phyloP scores from a whole-genome alignment of 805 yeast species.

The Candida saitoana region DNA sequence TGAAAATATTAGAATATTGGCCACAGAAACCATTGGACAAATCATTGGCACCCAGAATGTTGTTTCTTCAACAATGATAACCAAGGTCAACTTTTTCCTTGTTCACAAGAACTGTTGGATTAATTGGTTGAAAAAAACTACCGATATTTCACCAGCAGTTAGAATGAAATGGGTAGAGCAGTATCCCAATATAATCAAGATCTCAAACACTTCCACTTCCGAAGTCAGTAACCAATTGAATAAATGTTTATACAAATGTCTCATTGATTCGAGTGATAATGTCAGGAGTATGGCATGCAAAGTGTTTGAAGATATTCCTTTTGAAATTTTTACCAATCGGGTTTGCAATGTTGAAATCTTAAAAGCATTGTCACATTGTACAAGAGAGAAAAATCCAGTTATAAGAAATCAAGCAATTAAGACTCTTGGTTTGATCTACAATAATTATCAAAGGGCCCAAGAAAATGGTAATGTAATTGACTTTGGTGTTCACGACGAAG shows the following conservation, averaged over 20 bases:
- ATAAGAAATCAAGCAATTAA: conserved; percentile 60
- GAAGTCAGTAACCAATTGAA: conserved; percentile 42
- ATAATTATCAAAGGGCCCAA: conserved; percentile 33
- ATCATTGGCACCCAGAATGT: conserved; percentile 39
- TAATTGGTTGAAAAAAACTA: conserved; percentile 70
- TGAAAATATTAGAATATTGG: conserved; percentile 55
- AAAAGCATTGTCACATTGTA: conserved; percentile 53
- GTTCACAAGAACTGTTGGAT: conserved; percentile 59
- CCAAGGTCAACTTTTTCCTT: conserved; percentile 54
- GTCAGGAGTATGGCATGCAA: conserved; percentile 63
- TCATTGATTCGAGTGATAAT: conserved; percentile 70
- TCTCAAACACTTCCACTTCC: conserved; percentile 41
- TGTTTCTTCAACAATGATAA: conserved; percentile 28
- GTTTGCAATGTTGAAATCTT: conserved; percentile 47
- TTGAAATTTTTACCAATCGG: conserved; percentile 43
- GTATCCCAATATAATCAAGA: conserved; percentile 42
- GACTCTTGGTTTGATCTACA: conserved; percentile 53
- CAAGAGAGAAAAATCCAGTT: conserved; percentile 65
- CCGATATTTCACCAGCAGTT: conserved; percentile 63
- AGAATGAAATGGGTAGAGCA: conserved; percentile 68
- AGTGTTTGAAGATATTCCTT: conserved; percentile 44
- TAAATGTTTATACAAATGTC: conserved; percentile 60
- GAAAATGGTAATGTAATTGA: conserved; percentile 18
- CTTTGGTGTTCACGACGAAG: conserved; percentile 24
- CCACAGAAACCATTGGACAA: conserved; percentile 70